A percentile compares a stretch with the other conserved stretches of the same genome.
These are phyloP conservation scores for Baudoinia panamericana DNA, from an alignment of 495 filamentous ascomycete species.

Conservation along the genomic window DNA sequence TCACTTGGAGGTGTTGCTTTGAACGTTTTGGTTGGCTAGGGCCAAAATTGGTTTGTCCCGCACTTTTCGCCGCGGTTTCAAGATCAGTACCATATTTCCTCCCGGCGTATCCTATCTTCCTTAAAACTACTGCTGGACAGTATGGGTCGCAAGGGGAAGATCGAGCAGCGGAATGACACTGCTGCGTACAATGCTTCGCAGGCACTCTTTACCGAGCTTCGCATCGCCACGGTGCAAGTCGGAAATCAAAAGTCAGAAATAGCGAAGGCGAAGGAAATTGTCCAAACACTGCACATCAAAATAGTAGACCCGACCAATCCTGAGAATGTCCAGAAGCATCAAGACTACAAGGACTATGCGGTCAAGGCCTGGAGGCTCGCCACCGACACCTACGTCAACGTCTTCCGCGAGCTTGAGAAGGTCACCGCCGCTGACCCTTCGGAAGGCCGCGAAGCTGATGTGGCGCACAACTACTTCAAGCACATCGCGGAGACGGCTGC, in stretches of 20 bases:
- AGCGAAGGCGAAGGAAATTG: slow-evolving; percentile 6
- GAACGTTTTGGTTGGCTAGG: too few relatives aligned
- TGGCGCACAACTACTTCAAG: slow-evolving; percentile 10
- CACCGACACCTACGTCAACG: slow-evolving; percentile 5
- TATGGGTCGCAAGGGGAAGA: background rate
- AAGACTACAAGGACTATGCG: slow-evolving; percentile 5
- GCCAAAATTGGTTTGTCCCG: too few relatives aligned
- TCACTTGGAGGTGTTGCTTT: too few relatives aligned
- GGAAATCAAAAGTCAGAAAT: slow-evolving; percentile 5
- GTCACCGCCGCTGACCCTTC: slow-evolving; percentile 7
- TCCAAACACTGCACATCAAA: slow-evolving; percentile 13
- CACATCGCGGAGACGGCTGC: slow-evolving; percentile 1
- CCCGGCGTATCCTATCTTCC: background rate
- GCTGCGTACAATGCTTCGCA: slow-evolving; percentile 16
- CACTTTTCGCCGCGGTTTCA: background rate
- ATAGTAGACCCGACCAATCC: background rate
- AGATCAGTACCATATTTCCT: background rate
- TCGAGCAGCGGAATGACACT: slow-evolving; percentile 3
- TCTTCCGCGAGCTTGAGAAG: slow-evolving; percentile 13
- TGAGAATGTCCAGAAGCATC: slow-evolving; percentile 1
- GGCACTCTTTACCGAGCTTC: slow-evolving; percentile 14
- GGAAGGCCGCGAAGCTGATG: slow-evolving; percentile 3
- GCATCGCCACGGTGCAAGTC: background rate
- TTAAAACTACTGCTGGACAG: background rate
- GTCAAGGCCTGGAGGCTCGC: slow-evolving; percentile 16